phyloP scores from a whole-genome alignment of 768 basidiomycete genomes.

The Cystobasidium tubakii region DNA sequence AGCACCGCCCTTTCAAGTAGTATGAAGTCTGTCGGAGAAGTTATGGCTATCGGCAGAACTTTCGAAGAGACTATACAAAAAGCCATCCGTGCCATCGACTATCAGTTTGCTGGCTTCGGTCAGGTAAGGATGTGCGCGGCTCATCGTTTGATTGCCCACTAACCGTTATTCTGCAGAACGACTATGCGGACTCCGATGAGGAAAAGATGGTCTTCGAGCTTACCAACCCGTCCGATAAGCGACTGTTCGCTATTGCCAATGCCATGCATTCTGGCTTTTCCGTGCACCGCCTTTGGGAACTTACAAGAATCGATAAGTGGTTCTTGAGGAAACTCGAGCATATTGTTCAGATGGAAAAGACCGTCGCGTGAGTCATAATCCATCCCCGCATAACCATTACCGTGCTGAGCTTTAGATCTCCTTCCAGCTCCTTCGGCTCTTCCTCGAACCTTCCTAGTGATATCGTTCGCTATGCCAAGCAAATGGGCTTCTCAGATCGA shows the following conservation, averaged over 20 bases:
- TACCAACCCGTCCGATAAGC: conserved; percentile 89
- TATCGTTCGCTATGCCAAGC: conserved; percentile 74
- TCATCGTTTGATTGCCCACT: not conserved
- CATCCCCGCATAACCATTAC: not conserved
- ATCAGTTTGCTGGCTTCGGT: conserved; percentile 85
- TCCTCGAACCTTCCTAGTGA: conserved; percentile 60
- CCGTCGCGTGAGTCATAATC: conserved; percentile 60
- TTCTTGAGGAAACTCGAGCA: conserved; percentile 83
- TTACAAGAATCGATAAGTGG: conserved; percentile 99
- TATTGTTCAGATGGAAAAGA: conserved; percentile 73
- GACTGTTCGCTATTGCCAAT: conserved; percentile 89
- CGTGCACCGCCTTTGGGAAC: conserved; percentile 92
- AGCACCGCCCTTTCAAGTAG: conserved; percentile 82
- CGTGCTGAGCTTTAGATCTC: not conserved
- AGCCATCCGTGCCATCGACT: conserved; percentile 93
- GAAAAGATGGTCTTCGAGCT: conserved; percentile 91
- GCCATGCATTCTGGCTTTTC: conserved; percentile 89
- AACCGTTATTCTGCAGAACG: conserved; percentile 57
- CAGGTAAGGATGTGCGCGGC: conserved; percentile 49
- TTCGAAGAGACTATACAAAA: conserved; percentile 99
- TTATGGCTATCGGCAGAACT: conserved; percentile 96
- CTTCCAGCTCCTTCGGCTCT: conserved; percentile 35
- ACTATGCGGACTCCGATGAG: conserved; percentile 55
- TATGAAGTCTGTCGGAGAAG: conserved; percentile 99
- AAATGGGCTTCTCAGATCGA: conserved; percentile 91